Percentiles rank a stretch among this genome's conserved stretches.
These are phyloP conservation scores for Ceratobasidium sp. DNA, from an alignment of 1,284 basidiomycete genomes.

Conservation along the genomic window DNA sequence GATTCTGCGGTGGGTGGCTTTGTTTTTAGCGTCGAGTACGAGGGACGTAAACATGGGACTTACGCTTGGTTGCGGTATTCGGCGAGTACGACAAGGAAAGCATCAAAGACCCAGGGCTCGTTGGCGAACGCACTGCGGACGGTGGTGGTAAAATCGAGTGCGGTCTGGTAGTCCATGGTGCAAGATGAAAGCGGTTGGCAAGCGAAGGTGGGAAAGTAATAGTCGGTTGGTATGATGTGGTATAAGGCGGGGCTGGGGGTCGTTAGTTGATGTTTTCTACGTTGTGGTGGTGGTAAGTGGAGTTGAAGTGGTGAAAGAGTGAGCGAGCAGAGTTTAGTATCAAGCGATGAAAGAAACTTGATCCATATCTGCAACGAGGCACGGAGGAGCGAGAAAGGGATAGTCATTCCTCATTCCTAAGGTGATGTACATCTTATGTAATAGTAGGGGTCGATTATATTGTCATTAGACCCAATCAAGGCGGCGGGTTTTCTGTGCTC, in stretches of 20 bases:
- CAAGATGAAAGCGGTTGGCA: background rate
- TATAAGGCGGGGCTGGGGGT: background rate
- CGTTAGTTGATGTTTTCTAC: background rate
- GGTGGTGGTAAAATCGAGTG: conserved; percentile 35
- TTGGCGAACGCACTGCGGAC: conserved; percentile 23
- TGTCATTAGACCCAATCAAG: background rate
- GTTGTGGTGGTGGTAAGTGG: background rate
- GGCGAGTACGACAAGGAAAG: conserved; percentile 27
- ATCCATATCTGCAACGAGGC: conserved; percentile 37
- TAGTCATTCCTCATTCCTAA: conserved; percentile 13
- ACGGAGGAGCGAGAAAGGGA: conserved; percentile 25
- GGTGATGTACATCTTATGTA: conserved; percentile 31
- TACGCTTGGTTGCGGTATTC: conserved; percentile 36
- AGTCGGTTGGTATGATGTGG: background rate
- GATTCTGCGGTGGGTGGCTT: conserved; percentile 10
- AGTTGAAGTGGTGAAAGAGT: background rate
- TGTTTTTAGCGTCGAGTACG: background rate
- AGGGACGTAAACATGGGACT: conserved; percentile 10
- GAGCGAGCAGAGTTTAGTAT: background rate
- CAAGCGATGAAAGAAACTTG: conserved; percentile 12
- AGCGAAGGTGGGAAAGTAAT: background rate
- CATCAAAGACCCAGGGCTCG: conserved; percentile 38
- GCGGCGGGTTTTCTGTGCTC: no score
- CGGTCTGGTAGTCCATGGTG: conserved; percentile 33
- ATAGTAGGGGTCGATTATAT: background rate